Base-by-base conservation (phyloP, 768 basidiomycete species). In the Russula emetica region DNA sequence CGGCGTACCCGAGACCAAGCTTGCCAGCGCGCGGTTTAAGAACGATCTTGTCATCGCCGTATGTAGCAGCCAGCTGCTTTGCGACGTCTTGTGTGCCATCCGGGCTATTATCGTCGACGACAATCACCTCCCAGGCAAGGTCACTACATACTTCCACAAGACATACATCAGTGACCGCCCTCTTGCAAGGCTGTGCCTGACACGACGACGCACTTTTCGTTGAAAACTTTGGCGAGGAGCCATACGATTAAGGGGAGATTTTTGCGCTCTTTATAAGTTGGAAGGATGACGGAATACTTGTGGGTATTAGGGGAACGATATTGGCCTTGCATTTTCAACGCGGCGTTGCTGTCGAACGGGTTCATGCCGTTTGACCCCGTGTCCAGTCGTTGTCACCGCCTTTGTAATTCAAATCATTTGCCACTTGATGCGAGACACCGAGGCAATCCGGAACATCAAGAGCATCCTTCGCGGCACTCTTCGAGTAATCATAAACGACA, bases 11-110 rank as follows among this genome's bases (percentile, higher is more conserved):
- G 28, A 96, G 82, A 22, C 94, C 94, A 3, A 96, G 82, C 76
- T 96, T 96, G 28, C 94, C 94, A 13, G 92, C 81, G 71, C 94
- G 87, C 32, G 94, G 92, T 76, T 85, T 91, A 52, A 96, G 75
- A 18, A 94, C 91, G 66, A 96, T 85, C 72, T 85, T 87, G 71
- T 95, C 89, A 67, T 89, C 86, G 9, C 94, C 94, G 71, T 94
- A 96, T 22, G 87, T 79, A 2, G 70, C 73, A n/a, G 87, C 84
- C 38, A 96, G 80, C 73, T 95, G 87, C 69, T 72, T 78, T 5
- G 94, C 94, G 42, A 95, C 81, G 62, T 95, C 92, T 73, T 92
- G 92, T 0, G 94, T 95, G 13, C 93, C 94, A 73, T 95, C 94
- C 3, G 94, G 94, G 72, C 89, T 91, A 38, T 90, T 91, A 70